Evolutionary conservation across 768 basidiomycete species (phyloP).

Genomic region (Tylopilus subfusipes): DNA sequence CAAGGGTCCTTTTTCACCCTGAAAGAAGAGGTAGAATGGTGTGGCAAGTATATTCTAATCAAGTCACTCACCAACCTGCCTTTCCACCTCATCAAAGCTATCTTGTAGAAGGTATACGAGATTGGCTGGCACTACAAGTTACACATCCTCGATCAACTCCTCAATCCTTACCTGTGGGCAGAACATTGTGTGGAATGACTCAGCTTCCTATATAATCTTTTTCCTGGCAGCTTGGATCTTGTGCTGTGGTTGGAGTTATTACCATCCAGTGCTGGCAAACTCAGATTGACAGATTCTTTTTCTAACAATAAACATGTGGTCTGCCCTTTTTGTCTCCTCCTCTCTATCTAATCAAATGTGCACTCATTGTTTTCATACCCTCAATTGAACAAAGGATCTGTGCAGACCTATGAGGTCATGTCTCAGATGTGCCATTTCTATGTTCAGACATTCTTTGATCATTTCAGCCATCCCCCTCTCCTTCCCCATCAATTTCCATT

Average conservation of each 20-base stretch:
- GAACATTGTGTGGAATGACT: not conserved
- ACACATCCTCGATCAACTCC: conserved; percentile 13
- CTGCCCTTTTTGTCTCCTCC: not conserved
- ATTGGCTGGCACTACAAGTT: too few species aligned
- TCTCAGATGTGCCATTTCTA: not conserved
- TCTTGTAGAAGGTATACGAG: conserved; percentile 21
- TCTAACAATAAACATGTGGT: not conserved
- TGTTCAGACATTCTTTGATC: conserved; percentile 1
- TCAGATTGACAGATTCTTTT: not conserved
- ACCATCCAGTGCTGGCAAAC: not conserved
- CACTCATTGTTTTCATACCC: too few species aligned
- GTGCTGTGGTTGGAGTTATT: not conserved
- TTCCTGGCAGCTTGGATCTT: not conserved
- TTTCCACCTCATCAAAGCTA: not conserved
- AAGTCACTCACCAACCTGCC: not conserved
- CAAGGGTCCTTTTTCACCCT: not conserved
- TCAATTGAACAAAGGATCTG: too few species aligned
- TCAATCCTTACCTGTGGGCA: too few species aligned
- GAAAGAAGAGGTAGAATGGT: not conserved
- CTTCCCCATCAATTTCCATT: not conserved
- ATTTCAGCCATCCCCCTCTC: not conserved
- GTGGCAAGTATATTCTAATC: not conserved
- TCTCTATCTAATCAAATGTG: not conserved
- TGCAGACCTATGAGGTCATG: too few species aligned
- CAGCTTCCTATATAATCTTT: conserved; percentile 1